Evolutionary conservation across 1,284 basidiomycete species (phyloP).

Genomic region (Microstroma glucosiphilum): DNA sequence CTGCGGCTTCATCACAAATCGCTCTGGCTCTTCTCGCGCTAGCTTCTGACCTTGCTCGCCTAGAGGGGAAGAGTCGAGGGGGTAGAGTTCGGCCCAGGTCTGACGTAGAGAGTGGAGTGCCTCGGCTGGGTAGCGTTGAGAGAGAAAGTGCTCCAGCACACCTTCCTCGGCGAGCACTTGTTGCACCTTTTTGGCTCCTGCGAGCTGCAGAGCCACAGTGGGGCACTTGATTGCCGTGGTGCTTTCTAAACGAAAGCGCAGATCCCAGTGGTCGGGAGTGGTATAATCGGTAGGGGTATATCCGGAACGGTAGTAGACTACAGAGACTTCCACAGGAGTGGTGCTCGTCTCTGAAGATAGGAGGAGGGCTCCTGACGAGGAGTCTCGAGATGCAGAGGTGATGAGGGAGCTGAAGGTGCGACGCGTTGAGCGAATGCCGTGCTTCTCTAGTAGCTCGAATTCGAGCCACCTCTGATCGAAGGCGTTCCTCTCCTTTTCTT

Average conservation of each 20-base stretch:
- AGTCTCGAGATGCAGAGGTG: conserved; percentile 4
- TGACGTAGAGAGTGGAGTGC: conserved; percentile 17
- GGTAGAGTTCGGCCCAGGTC: conserved; percentile 39
- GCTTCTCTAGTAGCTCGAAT: conserved; percentile 70
- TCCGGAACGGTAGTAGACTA: conserved; percentile 79
- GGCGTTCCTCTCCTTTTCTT: conserved; percentile 83
- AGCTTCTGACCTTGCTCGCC: conserved; percentile 56
- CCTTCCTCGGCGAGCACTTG: conserved; percentile 73
- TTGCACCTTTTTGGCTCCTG: conserved; percentile 93
- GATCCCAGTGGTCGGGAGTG: conserved; percentile 61
- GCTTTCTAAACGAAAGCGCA: conserved; percentile 69
- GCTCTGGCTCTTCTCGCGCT: conserved; percentile 57
- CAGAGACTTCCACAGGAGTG: conserved; percentile 57
- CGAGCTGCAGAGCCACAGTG: conserved; percentile 79
- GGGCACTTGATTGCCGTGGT: conserved; percentile 89
- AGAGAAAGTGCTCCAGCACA: conserved; percentile 64
- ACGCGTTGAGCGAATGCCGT: conserved; percentile 29
- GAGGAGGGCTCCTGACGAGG: background rate
- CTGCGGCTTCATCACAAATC: conserved; percentile 87
- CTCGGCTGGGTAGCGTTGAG: conserved; percentile 7
- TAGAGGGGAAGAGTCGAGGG: conserved; percentile 51
- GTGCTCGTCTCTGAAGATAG: background rate
- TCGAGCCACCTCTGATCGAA: conserved; percentile 90
- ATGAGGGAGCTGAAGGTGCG: conserved; percentile 31
- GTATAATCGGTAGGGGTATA: conserved; percentile 81